Evolutionary conservation across 345 rosid genomes (phyloP), one percentile per base, ranked within the genome.

Genomic region (Rhodomyrtus tomentosa): DNA sequence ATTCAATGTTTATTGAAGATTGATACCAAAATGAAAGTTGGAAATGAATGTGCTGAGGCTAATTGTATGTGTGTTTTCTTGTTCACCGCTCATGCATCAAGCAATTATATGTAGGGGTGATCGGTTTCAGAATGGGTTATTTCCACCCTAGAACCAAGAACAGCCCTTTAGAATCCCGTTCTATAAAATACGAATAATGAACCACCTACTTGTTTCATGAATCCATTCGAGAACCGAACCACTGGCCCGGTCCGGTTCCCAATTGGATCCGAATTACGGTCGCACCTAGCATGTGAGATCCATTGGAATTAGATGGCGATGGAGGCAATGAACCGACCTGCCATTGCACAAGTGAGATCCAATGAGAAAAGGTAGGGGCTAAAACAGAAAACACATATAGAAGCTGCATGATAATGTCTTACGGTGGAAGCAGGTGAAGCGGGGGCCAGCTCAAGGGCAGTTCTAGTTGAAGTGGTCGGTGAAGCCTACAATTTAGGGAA

Each of bases 301-400:
- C 93, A 90, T 83, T 90, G 80, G 92, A 84, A 84, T 82, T 83
- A 58, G 90, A 80, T 0, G 91, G 88, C 21, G 88, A 82, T 52
- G 91, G 88, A 58, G 92, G 50, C 74, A 62, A 62, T 62, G 74
- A 62, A 62, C 32, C 32, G 42, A 62, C 32, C 18, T 29, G 74
- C 74, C 5, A 38, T 38, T 62, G 74, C 74, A 62, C 22, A 62
- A 62, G 42, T 29, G 74, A 62, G 11, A 2, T 62, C 74, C 74
- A 62, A 62, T 62, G 74, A 62, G 74, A 62, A 62, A 38, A 62
- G 74, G 74, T 5, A 29, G 20, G 20, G 40, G 42, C 11, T 0
- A 62, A 29, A 62, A 62, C 42, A 62, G 42, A 62, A 62, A 62
- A 22, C 74, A 32, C 42, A 62, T 15, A 62, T 62, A 40, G 22